Base-by-base conservation (phyloP, 1,139 yeast genomes). In the Scheffersomyces stambukii region DNA sequence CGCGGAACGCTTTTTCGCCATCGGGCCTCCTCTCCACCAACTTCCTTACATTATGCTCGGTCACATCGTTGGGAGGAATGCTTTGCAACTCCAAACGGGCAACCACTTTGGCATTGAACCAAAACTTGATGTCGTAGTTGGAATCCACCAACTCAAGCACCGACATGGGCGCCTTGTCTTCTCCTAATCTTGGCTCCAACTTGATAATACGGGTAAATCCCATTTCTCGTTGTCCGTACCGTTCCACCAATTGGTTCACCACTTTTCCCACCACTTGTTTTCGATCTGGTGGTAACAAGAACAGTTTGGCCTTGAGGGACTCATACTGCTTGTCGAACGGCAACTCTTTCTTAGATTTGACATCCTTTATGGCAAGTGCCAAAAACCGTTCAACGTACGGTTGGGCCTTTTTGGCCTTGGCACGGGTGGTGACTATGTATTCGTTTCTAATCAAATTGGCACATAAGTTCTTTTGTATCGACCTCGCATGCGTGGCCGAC, bases 111-210 rank as follows among this genome's bases (percentile, higher is more conserved):
- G 95, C 96, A 13, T 77, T 70, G 48, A 77, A 64, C 77, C 94
- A 83, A 42, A 78, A 73, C 45, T 81, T 77, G 64, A 84, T 71
- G 50, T 86, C 95, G 42, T 77, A 72, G 17, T 74, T 74, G 0
- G 71, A 60, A 43, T 84, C 96, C 2, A 91, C 95, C 30, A 93
- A 65, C 56, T 93, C 98, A 32, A 93, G 54, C 10, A 91, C 80
- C 2, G 94, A 80, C 70, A 84, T 91, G 13, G 93, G 91, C 0
- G 97, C 96, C 41, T 81, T 82, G 53, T 93, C 98, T 42, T 91
- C 93, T 7, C 72, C 72, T 30, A 81, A 58, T 45, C 98, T 70
- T 18, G 93, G 88, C 54, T 91, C 97, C 40, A 93, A 64, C 45
- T 76, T 79, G 42, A 89, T 62, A 35, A 89, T 76, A 41, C 98